phyloP scores from a whole-genome alignment of 2,329 filamentous ascomycete genomes.

The Ilyonectria robusta region DNA sequence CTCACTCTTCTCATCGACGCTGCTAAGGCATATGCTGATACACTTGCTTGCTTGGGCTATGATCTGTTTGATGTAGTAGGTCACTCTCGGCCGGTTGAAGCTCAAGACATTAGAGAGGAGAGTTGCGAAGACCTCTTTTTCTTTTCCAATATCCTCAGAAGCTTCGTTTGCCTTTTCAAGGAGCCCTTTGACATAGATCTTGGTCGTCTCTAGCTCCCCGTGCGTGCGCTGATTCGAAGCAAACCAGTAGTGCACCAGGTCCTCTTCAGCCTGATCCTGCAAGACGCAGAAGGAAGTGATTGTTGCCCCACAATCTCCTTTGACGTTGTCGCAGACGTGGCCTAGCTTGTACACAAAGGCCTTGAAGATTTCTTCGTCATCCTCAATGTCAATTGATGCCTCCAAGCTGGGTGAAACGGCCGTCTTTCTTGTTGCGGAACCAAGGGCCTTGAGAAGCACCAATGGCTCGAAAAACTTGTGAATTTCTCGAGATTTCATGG shows the following conservation, averaged over 20 bases:
- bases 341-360: constrained; percentile 37
- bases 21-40: not conserved
- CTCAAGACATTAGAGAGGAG: constrained; percentile 22
- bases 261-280: constrained; percentile 30
- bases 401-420: not conserved
- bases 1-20: not conserved
- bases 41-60: not conserved
- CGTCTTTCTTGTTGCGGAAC: not conserved
- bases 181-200: constrained; percentile 15
- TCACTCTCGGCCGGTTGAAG: constrained; percentile 29
- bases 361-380: constrained; percentile 25
- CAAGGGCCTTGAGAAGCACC: constrained; percentile 27
- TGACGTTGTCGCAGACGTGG: constrained; percentile 29
- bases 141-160: not conserved
- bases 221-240: constrained; percentile 42
- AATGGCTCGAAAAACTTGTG: constrained; percentile 34
- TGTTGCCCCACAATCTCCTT: constrained; percentile 9
- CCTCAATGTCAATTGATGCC: constrained; percentile 14
- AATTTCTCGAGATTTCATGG: not conserved
- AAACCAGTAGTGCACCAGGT: constrained; percentile 41
- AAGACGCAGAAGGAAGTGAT: constrained; percentile 45
- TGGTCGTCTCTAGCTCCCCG: constrained; percentile 20
- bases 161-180: not conserved
- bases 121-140: not conserved
- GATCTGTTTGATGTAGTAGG: constrained; percentile 19